A percentile compares a stretch with the other conserved stretches of the same genome.
phyloP scores from a whole-genome alignment of 208 protist genomes.

The Leishmania turanica region DNA sequence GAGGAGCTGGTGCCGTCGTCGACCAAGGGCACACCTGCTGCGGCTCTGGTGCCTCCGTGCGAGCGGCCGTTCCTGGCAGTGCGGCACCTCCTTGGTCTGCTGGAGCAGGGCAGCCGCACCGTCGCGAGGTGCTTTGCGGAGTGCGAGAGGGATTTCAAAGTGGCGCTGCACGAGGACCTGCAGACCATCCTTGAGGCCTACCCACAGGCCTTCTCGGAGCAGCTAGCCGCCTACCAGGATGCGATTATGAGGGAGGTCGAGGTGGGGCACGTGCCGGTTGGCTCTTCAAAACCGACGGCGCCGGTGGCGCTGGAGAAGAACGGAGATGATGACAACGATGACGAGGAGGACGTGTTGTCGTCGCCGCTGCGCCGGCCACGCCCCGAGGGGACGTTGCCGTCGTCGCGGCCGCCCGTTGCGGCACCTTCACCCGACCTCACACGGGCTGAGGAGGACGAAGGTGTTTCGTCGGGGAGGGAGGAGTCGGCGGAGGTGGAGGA shows the following conservation, averaged over 20 bases:
- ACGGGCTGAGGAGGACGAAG: slow-evolving; percentile 4
- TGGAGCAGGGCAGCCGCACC: slow-evolving; percentile 62
- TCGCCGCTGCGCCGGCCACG: slow-evolving; percentile 17
- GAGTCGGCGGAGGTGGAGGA: neutral
- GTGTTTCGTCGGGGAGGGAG: neutral
- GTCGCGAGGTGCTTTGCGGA: slow-evolving; percentile 53
- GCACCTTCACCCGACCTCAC: neutral
- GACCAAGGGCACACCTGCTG: slow-evolving; percentile 18
- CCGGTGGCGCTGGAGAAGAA: neutral
- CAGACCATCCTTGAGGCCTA: slow-evolving; percentile 84
- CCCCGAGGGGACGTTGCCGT: slow-evolving; percentile 3
- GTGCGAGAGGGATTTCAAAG: slow-evolving; percentile 55
- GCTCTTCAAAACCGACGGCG: neutral
- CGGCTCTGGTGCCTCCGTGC: slow-evolving; percentile 10
- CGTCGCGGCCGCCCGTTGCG: neutral
- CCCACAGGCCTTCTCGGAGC: slow-evolving; percentile 88
- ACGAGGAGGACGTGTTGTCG: slow-evolving; percentile 9
- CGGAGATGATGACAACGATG: neutral
- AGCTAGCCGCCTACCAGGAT: slow-evolving; percentile 94
- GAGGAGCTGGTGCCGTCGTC: slow-evolving; percentile 29
- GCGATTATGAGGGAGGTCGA: slow-evolving; percentile 69
- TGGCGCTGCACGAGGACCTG: slow-evolving; percentile 90
- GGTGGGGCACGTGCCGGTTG: slow-evolving; percentile 30
- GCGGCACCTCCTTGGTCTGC: slow-evolving; percentile 82
- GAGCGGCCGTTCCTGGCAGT: slow-evolving; percentile 42